These are phyloP conservation scores for Xerocomus brunneocitrinus DNA, from an alignment of 768 basidiomycete genomes.

Conservation along the genomic window DNA sequence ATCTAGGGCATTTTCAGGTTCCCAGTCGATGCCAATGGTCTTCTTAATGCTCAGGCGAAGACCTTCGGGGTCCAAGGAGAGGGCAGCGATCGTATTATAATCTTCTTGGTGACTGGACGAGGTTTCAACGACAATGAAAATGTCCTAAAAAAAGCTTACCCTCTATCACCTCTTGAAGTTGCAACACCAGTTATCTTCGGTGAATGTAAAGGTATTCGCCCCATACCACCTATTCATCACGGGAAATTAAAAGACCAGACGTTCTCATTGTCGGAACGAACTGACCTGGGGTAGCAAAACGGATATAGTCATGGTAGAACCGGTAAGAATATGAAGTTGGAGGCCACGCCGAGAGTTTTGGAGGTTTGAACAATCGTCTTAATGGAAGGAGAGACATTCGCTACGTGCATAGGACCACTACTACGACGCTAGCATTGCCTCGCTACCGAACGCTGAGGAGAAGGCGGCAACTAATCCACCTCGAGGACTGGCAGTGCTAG, in stretches of 20 bases:
- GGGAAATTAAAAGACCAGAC: conserved; percentile 6
- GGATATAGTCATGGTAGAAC: conserved; percentile 69
- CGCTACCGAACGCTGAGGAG: conserved; percentile 6
- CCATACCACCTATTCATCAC: conserved; percentile 46
- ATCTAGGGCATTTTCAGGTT: conserved; percentile 50
- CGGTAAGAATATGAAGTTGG: conserved; percentile 19
- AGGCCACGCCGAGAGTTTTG: conserved; percentile 4
- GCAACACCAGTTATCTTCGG: conserved; percentile 76
- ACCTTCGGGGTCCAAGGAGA: conserved; percentile 75
- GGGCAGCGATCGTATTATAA: conserved; percentile 69
- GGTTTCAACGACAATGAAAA: conserved; percentile 5
- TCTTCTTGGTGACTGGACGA: conserved; percentile 81
- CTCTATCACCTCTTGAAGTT: conserved; percentile 70
- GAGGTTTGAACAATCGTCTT: conserved; percentile 16
- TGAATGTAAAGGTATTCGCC: conserved; percentile 67
- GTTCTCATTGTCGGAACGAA: conserved; percentile 9
- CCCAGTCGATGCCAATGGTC: conserved; percentile 65
- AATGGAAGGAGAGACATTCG: conserved; percentile 28
- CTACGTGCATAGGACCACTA: conserved; percentile 19
- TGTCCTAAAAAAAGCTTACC: conserved; percentile 36
- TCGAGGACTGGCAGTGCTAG: conserved; percentile 9
- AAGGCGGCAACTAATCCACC: conserved; percentile 5
- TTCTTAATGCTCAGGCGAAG: conserved; percentile 61
- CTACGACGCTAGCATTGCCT: conserved; percentile 29
- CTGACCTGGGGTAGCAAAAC: conserved; percentile 43